phyloP scores from a whole-genome alignment of 2,329 filamentous ascomycete species.

The Calycina herbarum region DNA sequence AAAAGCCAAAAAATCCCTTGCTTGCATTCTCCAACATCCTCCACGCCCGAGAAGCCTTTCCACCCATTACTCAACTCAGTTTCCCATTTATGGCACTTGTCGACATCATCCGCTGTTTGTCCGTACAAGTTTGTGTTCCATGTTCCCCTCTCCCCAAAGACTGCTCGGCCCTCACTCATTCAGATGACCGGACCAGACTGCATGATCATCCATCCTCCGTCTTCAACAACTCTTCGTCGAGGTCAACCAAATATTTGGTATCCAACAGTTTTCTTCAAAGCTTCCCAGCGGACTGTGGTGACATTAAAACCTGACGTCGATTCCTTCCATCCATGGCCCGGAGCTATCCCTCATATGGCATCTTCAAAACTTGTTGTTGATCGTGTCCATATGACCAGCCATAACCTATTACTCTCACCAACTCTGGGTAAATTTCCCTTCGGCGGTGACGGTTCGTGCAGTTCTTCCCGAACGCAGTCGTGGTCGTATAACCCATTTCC shows the following conservation, averaged over 20 bases:
- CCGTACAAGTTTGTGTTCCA: background rate
- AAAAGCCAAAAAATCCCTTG: background rate
- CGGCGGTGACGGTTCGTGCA: background rate
- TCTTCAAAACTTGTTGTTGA: background rate
- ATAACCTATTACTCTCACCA: background rate
- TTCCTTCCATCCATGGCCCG: background rate
- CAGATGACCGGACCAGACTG: background rate
- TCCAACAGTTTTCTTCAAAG: background rate
- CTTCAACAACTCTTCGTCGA: background rate
- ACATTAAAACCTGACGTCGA: background rate
- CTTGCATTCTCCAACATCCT: background rate
- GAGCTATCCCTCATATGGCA: background rate
- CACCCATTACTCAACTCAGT: background rate
- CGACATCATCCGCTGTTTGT: constrained; percentile 3
- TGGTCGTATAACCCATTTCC: background rate
- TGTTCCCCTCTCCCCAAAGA: background rate
- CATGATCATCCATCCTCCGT: background rate
- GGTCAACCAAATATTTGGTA: background rate
- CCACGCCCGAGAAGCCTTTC: too few relatives aligned
- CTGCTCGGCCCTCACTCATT: background rate
- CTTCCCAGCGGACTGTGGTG: background rate
- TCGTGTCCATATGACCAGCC: background rate
- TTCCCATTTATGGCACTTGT: background rate
- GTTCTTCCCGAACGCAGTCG: background rate
- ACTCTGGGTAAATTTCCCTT: background rate